Evolutionary conservation across 2,329 filamentous ascomycete genomes (phyloP), one percentile per base, ranked within the genome.

Genomic region (Ophiobolus disseminans): DNA sequence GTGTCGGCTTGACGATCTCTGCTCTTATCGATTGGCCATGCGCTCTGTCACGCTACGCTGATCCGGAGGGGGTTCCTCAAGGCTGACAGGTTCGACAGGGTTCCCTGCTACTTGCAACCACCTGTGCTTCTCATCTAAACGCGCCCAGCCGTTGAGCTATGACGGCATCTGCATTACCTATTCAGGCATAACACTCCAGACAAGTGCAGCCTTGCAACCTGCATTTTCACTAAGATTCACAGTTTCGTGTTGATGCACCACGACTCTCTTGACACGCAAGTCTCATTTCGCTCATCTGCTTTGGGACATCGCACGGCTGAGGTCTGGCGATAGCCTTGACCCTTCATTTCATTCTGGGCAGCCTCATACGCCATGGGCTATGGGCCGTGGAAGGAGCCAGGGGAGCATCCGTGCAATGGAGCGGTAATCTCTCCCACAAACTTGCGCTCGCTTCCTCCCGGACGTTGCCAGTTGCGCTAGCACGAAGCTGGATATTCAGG

Each of bases 11-110:
- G 51, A 49, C 49, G 64, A 65, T 63, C 60, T 57, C 51, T 61
- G 55, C 56, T 61, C 66, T 68, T 69, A 70, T 73, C 69, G 69
- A 72, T 73, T 73, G 66, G 68, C 62, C 60, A 60, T 68, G 62
- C 58, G 51, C 50, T 53, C 55, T 63, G 64, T 63, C 64, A 60
- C 58, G 61, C 62, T 63, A 60, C 48, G 68, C 62, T 63, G 69
- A 71, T 72, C 62, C 56, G 63, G 63, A 63, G 60, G 60, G 52
- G 50, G 30, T 14, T 32, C 13, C 30, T 14, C 63, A 53, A 68
- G 65, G 63, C 63, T 70, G 68, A 70, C 69, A 70, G 63, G 60
- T 63, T 48, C 50, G 57, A 61, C 60, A 63, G 53, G 57, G 53
- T 63, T 60, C 60, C 61, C 60, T 64, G 63, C 57, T 62, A 60